These are phyloP conservation scores for Dissoconium aciculare DNA, from an alignment of 2,329 filamentous ascomycete species.

Conservation along the genomic window DNA sequence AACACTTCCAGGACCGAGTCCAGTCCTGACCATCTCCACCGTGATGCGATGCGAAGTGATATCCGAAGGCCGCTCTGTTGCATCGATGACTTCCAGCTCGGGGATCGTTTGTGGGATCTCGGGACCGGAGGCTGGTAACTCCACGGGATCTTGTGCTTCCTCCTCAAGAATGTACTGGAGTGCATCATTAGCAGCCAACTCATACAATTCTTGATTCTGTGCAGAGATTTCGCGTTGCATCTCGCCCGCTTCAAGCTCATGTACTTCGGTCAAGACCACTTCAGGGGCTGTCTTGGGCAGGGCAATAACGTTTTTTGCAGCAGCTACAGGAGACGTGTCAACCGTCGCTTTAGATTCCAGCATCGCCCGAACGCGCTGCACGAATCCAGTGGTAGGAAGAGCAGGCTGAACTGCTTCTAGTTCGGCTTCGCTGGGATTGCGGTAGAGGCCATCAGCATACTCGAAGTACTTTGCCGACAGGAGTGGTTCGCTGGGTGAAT, in stretches of 20 bases:
- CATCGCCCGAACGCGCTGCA: slow-evolving; percentile 29
- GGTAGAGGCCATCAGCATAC: slow-evolving; percentile 20
- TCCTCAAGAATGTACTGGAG: slow-evolving; percentile 21
- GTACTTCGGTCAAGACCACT: slow-evolving; percentile 3
- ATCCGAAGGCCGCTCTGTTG: slow-evolving; percentile 5
- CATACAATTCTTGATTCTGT: slow-evolving; percentile 16
- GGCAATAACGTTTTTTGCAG: slow-evolving; percentile 7
- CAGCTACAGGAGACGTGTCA: slow-evolving; percentile 14
- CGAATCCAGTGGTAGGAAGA: slow-evolving; percentile 25
- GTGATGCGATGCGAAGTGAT: slow-evolving; percentile 23
- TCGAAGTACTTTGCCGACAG: slow-evolving; percentile 24
- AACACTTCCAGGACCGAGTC: slow-evolving; percentile 17
- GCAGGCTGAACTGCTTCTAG: slow-evolving; percentile 20
- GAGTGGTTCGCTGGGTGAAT: slow-evolving; percentile 23
- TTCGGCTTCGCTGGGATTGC: slow-evolving; percentile 22
- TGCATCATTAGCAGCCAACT: slow-evolving; percentile 21
- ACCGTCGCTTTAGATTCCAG: slow-evolving; percentile 26
- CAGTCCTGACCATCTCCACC: slow-evolving; percentile 23
- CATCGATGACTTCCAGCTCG: slow-evolving; percentile 16
- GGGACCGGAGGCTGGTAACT: slow-evolving; percentile 23
- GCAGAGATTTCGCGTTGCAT: slow-evolving; percentile 14
- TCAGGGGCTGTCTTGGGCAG: slow-evolving; percentile 8
- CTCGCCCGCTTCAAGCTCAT: slow-evolving; percentile 10
- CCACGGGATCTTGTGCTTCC: slow-evolving; percentile 21
- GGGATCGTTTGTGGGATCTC: slow-evolving; percentile 21